phyloP scores from a whole-genome alignment of 2,329 filamentous ascomycete species.

The Albifimbria verrucaria region DNA sequence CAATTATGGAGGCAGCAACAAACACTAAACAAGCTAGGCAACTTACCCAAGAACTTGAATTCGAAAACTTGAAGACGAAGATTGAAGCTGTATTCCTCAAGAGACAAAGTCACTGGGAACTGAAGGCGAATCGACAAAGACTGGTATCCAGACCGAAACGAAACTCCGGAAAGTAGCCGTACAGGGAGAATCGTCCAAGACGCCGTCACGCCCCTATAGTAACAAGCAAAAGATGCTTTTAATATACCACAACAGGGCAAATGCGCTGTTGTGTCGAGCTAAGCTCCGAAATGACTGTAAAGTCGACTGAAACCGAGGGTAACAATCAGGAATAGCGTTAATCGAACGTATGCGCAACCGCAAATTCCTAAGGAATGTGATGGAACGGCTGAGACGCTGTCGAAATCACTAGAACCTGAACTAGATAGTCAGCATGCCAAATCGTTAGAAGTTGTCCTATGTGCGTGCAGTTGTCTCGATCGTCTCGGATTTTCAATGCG shows the following conservation, averaged over 20 bases:
- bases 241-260: slow-evolving; percentile 16
- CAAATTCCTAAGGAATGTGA: slow-evolving; percentile 38
- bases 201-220: slow-evolving; percentile 36
- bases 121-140: slow-evolving; percentile 26
- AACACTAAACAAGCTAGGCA: not conserved
- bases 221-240: slow-evolving; percentile 28
- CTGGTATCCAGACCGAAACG: slow-evolving; percentile 32
- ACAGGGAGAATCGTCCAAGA: slow-evolving; percentile 33
- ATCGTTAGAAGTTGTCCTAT: no score
- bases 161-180: slow-evolving; percentile 35
- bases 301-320: slow-evolving; percentile 24
- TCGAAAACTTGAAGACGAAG: not conserved
- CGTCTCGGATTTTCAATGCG: no score
- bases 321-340: slow-evolving; percentile 22
- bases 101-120: slow-evolving; percentile 24
- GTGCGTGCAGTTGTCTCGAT: no score
- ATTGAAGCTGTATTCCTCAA: slow-evolving; percentile 18
- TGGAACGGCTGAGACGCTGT: slow-evolving; percentile 36
- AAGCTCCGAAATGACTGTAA: no score
- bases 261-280: slow-evolving; percentile 11
- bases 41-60: not conserved
- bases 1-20: slow-evolving; percentile 5
- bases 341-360: slow-evolving; percentile 32
- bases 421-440: slow-evolving; percentile 18
- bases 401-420: slow-evolving; percentile 38